Percentiles rank a stretch among this genome's conserved stretches.
Evolutionary conservation across 2,329 filamentous ascomycete species (phyloP).

Genomic region (Diaporthe sp.): DNA sequence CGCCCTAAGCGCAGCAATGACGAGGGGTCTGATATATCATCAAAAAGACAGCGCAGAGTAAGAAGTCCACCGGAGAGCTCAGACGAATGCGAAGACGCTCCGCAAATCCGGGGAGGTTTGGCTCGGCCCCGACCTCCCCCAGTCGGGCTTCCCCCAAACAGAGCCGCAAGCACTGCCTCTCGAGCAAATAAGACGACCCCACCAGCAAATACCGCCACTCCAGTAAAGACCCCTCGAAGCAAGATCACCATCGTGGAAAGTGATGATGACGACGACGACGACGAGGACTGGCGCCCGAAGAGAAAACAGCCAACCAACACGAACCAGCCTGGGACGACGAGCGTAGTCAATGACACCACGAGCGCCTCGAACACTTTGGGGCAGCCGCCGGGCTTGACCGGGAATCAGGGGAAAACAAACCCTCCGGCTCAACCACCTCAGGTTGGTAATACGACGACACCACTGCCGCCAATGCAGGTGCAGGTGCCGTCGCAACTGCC

Average conservation of each 20-base stretch:
- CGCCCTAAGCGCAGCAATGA: background rate
- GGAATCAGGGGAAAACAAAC: background rate
- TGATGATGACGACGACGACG: background rate
- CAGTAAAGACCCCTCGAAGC: background rate
- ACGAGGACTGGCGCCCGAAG: background rate
- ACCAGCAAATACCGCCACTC: too few relatives aligned
- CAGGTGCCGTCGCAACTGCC: background rate
- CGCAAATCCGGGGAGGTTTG: background rate
- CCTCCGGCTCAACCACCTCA: background rate
- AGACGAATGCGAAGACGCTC: background rate
- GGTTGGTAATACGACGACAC: background rate
- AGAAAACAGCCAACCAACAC: background rate
- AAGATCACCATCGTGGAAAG: background rate
- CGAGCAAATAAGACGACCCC: background rate
- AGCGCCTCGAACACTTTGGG: background rate
- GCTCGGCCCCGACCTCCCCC: background rate
- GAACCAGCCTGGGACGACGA: background rate
- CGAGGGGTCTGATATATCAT: background rate
- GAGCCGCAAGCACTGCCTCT: background rate
- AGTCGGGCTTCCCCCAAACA: background rate
- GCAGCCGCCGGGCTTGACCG: background rate
- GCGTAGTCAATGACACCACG: too few relatives aligned
- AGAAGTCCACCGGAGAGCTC: background rate
- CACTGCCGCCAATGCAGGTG: background rate
- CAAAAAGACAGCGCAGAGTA: background rate